A percentile compares a stretch with the other conserved stretches of the same genome.
These are phyloP conservation scores for Cenchrus purpureus DNA, from an alignment of 176 grass and related monocot species.

Conservation along the genomic window DNA sequence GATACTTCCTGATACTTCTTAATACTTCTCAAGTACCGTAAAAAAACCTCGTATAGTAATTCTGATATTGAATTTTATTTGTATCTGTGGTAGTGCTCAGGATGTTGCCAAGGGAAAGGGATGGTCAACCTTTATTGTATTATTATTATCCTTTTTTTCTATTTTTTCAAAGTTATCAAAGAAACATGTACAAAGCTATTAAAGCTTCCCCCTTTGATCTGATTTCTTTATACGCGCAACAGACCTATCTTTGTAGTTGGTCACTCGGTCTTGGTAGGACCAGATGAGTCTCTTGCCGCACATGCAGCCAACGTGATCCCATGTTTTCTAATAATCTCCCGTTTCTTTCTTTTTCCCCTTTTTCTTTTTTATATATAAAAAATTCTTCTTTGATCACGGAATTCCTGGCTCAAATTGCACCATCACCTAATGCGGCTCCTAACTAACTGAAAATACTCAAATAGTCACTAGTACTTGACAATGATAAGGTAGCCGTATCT, in stretches of 20 bases:
- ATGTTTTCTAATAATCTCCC: constrained; percentile 34
- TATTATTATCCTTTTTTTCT: not conserved
- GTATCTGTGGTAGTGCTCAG: not conserved
- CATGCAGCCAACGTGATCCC: constrained; percentile 56
- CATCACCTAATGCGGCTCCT: constrained; percentile 31
- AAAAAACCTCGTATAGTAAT: too few species aligned
- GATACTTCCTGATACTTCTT: too few species aligned
- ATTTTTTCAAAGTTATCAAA: constrained; percentile 2
- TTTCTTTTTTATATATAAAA: not conserved
- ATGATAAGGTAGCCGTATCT: constrained; percentile 40
- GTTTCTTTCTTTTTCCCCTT: not conserved
- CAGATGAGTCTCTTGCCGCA: constrained; percentile 34
- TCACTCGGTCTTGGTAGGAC: constrained; percentile 22
- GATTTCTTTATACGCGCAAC: not conserved
- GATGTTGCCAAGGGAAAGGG: not conserved
- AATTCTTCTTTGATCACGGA: constrained; percentile 19
- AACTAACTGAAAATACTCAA: not conserved
- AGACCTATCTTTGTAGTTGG: constrained; percentile 16
- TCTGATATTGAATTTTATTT: not conserved
- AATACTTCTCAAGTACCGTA: too few species aligned
- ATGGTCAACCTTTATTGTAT: not conserved
- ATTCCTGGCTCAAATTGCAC: constrained; percentile 2
- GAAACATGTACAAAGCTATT: not conserved
- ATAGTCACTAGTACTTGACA: not conserved
- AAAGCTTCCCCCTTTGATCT: constrained; percentile 18